These are phyloP conservation scores for Coemansia sp. DNA, from an alignment of 192 early-diverging fungal species.

Conservation along the genomic window DNA sequence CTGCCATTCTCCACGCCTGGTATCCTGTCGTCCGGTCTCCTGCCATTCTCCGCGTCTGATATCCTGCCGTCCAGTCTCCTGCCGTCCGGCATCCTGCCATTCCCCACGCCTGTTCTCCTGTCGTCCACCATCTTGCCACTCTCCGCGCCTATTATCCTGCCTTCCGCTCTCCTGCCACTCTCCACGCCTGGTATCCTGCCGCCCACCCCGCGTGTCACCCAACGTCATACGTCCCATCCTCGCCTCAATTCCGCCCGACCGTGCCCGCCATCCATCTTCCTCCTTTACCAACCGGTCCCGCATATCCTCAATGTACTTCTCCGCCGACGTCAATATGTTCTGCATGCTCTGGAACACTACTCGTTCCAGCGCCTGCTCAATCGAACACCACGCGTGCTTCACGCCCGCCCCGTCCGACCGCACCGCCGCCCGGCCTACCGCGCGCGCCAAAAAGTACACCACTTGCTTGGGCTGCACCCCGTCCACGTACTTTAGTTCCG, in stretches of 20 bases:
- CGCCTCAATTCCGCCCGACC: conserved; percentile 19
- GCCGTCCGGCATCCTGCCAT: too few relatives aligned
- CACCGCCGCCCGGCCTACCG: conserved; percentile 59
- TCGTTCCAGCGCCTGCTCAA: conserved; percentile 57
- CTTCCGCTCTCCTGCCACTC: too few relatives aligned
- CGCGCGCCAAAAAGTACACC: conserved; percentile 76
- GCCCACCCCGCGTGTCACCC: conserved; percentile 2
- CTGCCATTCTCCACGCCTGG: background rate
- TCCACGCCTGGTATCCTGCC: background rate
- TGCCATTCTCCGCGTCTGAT: background rate
- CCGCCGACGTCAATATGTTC: conserved; percentile 57
- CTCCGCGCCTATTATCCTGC: background rate
- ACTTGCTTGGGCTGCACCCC: conserved; percentile 80
- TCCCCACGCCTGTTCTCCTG: too few relatives aligned
- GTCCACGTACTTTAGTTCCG: conserved; percentile 79
- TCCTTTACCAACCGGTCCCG: conserved; percentile 24
- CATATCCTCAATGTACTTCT: background rate
- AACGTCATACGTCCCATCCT: conserved; percentile 26
- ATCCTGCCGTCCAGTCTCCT: background rate
- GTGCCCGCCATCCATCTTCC: conserved; percentile 34
- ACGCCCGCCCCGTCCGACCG: conserved; percentile 61
- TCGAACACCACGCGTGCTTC: conserved; percentile 69
- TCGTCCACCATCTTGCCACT: background rate
- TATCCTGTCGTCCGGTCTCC: background rate
- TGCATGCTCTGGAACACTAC: conserved; percentile 78